Base-by-base conservation (phyloP, 768 basidiomycete genomes). In the Dacryopinax primogenitus region DNA sequence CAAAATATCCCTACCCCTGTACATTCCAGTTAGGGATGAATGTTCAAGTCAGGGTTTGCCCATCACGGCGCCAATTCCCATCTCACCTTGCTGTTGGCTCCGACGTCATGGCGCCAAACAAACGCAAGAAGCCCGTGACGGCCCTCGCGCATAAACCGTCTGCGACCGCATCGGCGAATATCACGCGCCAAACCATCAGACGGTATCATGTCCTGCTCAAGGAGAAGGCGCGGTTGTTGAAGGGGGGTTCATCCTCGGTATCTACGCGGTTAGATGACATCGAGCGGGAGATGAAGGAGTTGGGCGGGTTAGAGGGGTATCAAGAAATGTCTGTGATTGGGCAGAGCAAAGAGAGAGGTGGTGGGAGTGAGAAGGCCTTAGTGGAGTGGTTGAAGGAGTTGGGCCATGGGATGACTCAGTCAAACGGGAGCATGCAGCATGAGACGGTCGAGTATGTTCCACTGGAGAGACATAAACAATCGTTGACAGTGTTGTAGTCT, bases 301-400 rank as follows among this genome's bases (percentile, higher is more conserved):
- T 90, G n/a, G 92, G 92, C 2, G 92, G 91, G 1, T 71, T 96
- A 36, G 83, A 84, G 64, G 78, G 77, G 28, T 96, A 96, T 73
- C 92, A 96, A 73, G 80, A 77, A 37, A 90, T 92, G 81, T 93
- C 91, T 33, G 81, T 76, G 64, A 78, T 88, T 16, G 93, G 93
- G 1, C 93, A 96, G 72, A 82, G 84, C 1, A 78, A 76, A 7
- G 88, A 92, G 66, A 78, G 93, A 63, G 93, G 93, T 9, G 93
- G 93, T 2, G 93, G 92, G 4, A 91, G 87, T 70, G 88, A 94
- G 71, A 88, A 84, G 71, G 77, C 92, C 1, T 75, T 93, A 26
- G 81, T 95, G 44, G 71, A 70, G 37, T 96, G 91, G 90, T 74
- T 96, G 67, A 81, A 82, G 67, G 83, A 84, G 33, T 71, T 83